phyloP scores from a whole-genome alignment of 495 filamentous ascomycete genomes.

The Clavariopsis aquatica region DNA sequence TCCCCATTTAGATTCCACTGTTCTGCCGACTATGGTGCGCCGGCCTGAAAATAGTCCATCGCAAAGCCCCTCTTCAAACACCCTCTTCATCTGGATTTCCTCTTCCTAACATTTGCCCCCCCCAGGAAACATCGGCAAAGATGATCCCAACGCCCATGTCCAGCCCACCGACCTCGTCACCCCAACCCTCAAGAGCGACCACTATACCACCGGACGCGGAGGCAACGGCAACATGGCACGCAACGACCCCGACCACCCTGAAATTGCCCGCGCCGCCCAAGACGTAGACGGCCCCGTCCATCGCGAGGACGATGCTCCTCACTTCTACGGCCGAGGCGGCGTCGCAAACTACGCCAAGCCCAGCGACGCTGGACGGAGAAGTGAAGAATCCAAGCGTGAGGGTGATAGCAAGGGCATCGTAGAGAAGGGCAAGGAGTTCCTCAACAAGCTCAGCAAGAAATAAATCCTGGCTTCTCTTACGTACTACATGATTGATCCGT shows the following conservation, averaged over 20 bases:
- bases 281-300: conserved; percentile 67
- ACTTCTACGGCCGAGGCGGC: conserved; percentile 50
- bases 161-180: conserved; percentile 68
- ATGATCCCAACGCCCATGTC: conserved; percentile 50
- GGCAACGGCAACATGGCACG: conserved; percentile 51
- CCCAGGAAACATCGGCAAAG: conserved; percentile 73
- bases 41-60: too few species aligned
- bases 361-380: conserved; percentile 28
- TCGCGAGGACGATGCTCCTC: conserved; percentile 41
- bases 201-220: conserved; percentile 81
- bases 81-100: background rate
- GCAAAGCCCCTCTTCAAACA: background rate
- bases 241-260: conserved; percentile 47
- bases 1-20: background rate
- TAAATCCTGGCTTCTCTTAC: background rate
- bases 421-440: conserved; percentile 45
- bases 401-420: conserved; percentile 35
- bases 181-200: conserved; percentile 75
- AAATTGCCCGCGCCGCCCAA: conserved; percentile 74
- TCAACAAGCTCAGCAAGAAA: conserved; percentile 36
- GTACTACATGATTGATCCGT: background rate
- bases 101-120: conserved; percentile 18
- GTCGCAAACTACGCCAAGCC: conserved; percentile 37
- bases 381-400: conserved; percentile 37
- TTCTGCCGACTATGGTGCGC: background rate